A percentile compares a stretch with the other conserved stretches of the same genome.
These are phyloP conservation scores for Colletotrichum tofieldiae DNA, from an alignment of 2,329 filamentous ascomycete genomes.

Conservation along the genomic window DNA sequence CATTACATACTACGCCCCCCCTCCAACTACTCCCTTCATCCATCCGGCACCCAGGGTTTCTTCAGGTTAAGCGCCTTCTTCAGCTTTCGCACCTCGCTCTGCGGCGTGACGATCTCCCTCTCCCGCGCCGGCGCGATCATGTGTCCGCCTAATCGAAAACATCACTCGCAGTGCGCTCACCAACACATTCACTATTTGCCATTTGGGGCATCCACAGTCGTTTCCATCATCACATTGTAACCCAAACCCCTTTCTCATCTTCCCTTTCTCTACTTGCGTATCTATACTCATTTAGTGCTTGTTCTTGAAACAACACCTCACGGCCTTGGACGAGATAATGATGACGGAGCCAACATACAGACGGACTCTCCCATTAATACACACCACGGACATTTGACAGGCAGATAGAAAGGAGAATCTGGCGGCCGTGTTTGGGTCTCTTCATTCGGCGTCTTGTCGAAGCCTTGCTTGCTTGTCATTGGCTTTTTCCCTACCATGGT, in stretches of 20 bases:
- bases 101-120: constrained; percentile 13
- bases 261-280: not conserved
- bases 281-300: not conserved
- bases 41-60: not conserved
- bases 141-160: not conserved
- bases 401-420: not conserved
- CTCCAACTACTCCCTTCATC: not conserved
- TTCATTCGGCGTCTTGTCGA: constrained; percentile 23
- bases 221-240: constrained; percentile 6
- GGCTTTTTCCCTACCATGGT: not conserved
- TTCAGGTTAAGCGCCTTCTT: not conserved
- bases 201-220: constrained; percentile 30
- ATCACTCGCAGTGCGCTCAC: not conserved
- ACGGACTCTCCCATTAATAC: constrained; percentile 29
- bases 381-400: constrained; percentile 1
- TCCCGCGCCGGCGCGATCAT: constrained; percentile 5
- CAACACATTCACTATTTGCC: not conserved
- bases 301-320: constrained; percentile 20
- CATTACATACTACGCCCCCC: not conserved
- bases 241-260: not conserved
- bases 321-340: constrained; percentile 38
- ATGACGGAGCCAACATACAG: constrained; percentile 34
- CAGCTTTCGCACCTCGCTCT: constrained; percentile 25
- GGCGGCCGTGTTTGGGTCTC: constrained; percentile 23
- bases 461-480: not conserved